These are phyloP conservation scores for Hypomyces rosellus DNA, from an alignment of 2,329 filamentous ascomycete genomes.

Conservation along the genomic window DNA sequence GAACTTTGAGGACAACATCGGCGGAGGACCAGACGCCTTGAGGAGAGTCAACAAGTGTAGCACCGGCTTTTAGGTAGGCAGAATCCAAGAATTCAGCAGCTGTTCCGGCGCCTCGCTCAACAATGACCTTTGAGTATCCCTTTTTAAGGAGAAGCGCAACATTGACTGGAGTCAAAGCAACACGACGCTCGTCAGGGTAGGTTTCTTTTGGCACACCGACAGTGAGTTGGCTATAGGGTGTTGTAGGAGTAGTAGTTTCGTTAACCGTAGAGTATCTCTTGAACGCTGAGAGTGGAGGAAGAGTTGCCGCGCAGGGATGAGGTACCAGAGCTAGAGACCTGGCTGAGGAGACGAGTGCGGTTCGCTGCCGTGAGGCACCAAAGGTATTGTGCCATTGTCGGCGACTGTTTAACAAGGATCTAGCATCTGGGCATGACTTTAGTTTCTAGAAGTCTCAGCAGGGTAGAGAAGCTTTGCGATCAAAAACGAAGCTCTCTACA, in stretches of 20 bases:
- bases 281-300: slow-evolving; percentile 16
- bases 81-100: slow-evolving; percentile 71
- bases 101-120: slow-evolving; percentile 75
- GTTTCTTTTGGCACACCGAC: slow-evolving; percentile 76
- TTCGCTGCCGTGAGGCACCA: slow-evolving; percentile 21
- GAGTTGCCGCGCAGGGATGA: slow-evolving; percentile 29
- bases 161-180: slow-evolving; percentile 80
- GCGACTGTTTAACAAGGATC: slow-evolving; percentile 17
- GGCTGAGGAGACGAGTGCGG: slow-evolving; percentile 21
- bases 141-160: slow-evolving; percentile 78
- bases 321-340: slow-evolving; percentile 34
- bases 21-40: slow-evolving; percentile 65
- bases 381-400: slow-evolving; percentile 36
- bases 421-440: slow-evolving; percentile 13
- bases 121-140: slow-evolving; percentile 68
- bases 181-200: slow-evolving; percentile 72
- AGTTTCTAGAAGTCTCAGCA: background rate
- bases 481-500: background rate
- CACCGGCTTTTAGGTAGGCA: slow-evolving; percentile 72
- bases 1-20: slow-evolving; percentile 79
- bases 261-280: slow-evolving; percentile 33
- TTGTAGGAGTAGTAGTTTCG: slow-evolving; percentile 30
- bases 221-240: slow-evolving; percentile 64
- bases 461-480: background rate
- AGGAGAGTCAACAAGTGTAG: slow-evolving; percentile 63